Percentiles rank a stretch among this genome's conserved stretches.
Evolutionary conservation across 768 basidiomycete genomes (phyloP).

Genomic region (Tylopilus balloui): DNA sequence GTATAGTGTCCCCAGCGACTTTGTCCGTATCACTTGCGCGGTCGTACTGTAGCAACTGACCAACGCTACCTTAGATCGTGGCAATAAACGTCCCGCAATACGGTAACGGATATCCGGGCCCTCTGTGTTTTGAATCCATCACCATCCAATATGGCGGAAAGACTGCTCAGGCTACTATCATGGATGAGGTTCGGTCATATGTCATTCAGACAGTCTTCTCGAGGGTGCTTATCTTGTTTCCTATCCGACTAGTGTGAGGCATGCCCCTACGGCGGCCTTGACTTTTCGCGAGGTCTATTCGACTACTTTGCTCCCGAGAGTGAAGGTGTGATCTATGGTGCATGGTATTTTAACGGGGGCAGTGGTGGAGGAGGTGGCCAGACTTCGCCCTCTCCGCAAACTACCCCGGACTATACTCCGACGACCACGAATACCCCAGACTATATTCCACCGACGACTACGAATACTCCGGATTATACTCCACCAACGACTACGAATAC

Average conservation of each 20-base stretch:
- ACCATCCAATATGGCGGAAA: conserved; percentile 60
- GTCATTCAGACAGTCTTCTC: not conserved
- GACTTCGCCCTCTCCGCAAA: conserved; percentile 12
- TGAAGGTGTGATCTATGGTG: conserved; percentile 55
- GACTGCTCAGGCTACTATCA: conserved; percentile 51
- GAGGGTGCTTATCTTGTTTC: not conserved
- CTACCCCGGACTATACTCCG: conserved; percentile 21
- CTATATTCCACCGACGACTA: conserved; percentile 19
- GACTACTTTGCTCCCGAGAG: conserved; percentile 46
- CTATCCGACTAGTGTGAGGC: conserved; percentile 49
- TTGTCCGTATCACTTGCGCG: conserved; percentile 32
- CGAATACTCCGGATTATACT: conserved; percentile 21
- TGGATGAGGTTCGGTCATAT: conserved; percentile 49
- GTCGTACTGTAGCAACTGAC: conserved; percentile 1
- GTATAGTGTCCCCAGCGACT: conserved; percentile 37
- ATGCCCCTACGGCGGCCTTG: conserved; percentile 63
- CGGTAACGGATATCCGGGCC: conserved; percentile 59
- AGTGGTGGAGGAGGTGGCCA: conserved; percentile 24
- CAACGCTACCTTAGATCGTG: conserved; percentile 40
- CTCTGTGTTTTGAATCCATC: conserved; percentile 57
- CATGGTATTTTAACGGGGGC: conserved; percentile 53
- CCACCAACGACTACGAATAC: conserved; percentile 15
- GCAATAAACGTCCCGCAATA: conserved; percentile 52
- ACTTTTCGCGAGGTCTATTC: conserved; percentile 67
- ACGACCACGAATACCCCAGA: conserved; percentile 14